A percentile compares a stretch with the other conserved stretches of the same genome.
Conservation (phyloP, 139 green algal species). For the Spirogloea muscicola region DNA sequence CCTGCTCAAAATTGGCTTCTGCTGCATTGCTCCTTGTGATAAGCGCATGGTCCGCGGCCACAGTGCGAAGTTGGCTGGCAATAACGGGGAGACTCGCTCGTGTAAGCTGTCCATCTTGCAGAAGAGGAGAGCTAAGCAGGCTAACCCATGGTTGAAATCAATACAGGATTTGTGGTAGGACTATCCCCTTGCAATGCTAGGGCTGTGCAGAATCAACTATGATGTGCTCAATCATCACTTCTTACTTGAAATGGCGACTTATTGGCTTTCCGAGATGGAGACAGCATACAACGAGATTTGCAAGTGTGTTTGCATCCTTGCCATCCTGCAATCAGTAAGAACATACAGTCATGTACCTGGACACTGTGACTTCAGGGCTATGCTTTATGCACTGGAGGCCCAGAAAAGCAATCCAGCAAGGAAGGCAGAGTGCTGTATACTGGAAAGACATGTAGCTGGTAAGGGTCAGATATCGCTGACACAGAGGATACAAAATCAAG, state of each 20-base stretch:
- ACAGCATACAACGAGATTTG: constrained; percentile 78
- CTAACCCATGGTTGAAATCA: no score
- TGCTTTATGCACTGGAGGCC: not conserved
- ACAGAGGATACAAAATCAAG: no score
- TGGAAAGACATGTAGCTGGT: not conserved
- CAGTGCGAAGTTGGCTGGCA: not conserved
- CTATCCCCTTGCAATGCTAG: not conserved
- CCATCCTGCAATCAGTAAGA: constrained; percentile 69
- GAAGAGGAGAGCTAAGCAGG: no score
- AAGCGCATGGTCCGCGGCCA: not conserved
- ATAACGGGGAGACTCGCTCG: not conserved
- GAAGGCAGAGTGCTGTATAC: not conserved
- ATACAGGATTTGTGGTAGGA: no score
- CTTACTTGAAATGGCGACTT: constrained; percentile 59
- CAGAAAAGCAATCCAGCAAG: not conserved
- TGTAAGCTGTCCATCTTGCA: not conserved
- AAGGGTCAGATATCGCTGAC: constrained; percentile 26
- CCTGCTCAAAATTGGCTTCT: constrained; percentile 3
- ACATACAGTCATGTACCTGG: not conserved
- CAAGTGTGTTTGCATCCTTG: constrained; percentile 82
- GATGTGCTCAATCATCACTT: no score
- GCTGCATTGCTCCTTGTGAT: not conserved
- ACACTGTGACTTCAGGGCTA: not conserved
- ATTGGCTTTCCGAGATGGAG: constrained; percentile 83
- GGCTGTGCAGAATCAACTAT: no score